Evolutionary conservation across 176 grass and related monocot genomes (phyloP).

Genomic region (Paspalum notatum): DNA sequence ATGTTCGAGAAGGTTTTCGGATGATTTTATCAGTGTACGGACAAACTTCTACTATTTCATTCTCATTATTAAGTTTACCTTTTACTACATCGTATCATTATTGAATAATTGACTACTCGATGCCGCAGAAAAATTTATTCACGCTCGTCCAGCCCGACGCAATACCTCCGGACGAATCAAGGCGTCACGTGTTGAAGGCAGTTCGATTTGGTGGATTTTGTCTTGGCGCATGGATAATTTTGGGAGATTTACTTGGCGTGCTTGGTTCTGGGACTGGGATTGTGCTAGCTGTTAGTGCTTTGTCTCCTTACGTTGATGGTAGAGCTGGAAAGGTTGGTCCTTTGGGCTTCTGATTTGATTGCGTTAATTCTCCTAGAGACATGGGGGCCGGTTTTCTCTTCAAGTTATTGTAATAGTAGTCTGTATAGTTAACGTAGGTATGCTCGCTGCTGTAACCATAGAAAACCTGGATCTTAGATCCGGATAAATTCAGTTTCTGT

Average conservation of each 20-base stretch:
- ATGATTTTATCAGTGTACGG: conserved; percentile 3
- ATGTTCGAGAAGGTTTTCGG: background rate
- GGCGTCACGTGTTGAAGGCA: background rate
- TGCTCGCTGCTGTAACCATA: too few relatives aligned
- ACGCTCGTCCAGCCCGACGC: background rate
- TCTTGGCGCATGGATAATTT: background rate
- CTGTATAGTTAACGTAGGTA: too few relatives aligned
- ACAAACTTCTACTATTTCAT: background rate
- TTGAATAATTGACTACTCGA: background rate
- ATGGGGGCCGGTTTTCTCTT: too few relatives aligned
- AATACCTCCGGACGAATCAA: background rate
- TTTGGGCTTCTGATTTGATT: background rate
- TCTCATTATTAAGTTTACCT: too few relatives aligned
- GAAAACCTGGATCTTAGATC: too few relatives aligned
- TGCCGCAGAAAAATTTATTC: background rate
- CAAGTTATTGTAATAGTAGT: too few relatives aligned
- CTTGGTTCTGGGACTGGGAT: background rate
- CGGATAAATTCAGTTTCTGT: too few relatives aligned
- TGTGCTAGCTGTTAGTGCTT: background rate
- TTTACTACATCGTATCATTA: too few relatives aligned
- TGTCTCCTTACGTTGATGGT: background rate
- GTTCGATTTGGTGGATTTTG: conserved; percentile 10
- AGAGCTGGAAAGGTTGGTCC: background rate
- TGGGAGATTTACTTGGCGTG: background rate
- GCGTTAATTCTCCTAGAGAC: too few relatives aligned